A percentile compares a stretch with the other conserved stretches of the same genome.
Conservation (phyloP, 306 rosid genomes). For the Quercus dentata region DNA sequence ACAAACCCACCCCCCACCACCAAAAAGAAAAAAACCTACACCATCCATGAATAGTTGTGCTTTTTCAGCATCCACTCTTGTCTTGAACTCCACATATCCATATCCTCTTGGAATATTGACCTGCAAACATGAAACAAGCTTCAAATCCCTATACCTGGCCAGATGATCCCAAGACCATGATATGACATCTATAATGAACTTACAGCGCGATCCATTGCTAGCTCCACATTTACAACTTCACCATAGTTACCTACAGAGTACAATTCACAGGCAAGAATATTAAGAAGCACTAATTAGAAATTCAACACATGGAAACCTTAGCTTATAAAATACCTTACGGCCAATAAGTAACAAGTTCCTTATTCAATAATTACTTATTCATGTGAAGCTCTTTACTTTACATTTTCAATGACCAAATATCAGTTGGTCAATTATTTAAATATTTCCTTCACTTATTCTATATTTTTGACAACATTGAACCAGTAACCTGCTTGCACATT, state of each 20-base stretch:
- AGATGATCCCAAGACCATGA: background rate
- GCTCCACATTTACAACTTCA: slow-evolving; percentile 85
- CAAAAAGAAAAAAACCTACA: slow-evolving; percentile 47
- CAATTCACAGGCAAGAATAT: background rate
- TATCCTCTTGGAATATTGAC: slow-evolving; percentile 95
- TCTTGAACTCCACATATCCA: slow-evolving; percentile 92
- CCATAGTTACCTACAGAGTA: slow-evolving; percentile 68
- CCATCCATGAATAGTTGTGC: slow-evolving; percentile 89
- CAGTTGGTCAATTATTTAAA: too few relatives aligned
- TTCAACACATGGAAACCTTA: background rate
- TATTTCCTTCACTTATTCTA: too few relatives aligned
- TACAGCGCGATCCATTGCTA: slow-evolving; percentile 89
- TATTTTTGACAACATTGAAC: too few relatives aligned
- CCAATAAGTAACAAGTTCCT: background rate
- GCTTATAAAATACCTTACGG: background rate
- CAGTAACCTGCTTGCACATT: too few relatives aligned
- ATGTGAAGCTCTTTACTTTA: background rate
- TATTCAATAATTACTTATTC: background rate
- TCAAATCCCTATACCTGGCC: background rate
- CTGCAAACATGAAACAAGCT: slow-evolving; percentile 31
- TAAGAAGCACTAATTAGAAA: background rate
- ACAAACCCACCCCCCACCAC: too few relatives aligned
- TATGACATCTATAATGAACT: slow-evolving; percentile 37
- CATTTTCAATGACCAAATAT: background rate
- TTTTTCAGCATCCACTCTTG: slow-evolving; percentile 86